Evolutionary conservation across 495 filamentous ascomycete species (phyloP).

Genomic region (Margaritispora aquatica): DNA sequence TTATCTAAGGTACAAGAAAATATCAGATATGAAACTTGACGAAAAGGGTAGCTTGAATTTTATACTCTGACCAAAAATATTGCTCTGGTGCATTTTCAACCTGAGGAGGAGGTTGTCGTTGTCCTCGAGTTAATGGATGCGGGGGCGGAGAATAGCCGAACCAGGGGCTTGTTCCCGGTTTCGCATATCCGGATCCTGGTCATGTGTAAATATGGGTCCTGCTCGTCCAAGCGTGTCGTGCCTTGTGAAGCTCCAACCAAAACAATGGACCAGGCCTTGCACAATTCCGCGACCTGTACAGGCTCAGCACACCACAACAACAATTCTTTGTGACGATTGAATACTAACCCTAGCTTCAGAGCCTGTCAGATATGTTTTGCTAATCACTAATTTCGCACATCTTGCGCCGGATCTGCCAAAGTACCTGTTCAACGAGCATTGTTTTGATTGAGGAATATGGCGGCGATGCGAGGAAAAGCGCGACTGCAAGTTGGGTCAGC

Average conservation of each 20-base stretch:
- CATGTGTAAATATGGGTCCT: not conserved
- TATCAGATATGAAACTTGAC: too few relatives aligned
- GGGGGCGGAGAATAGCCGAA: not conserved
- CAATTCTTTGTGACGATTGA: constrained; percentile 9
- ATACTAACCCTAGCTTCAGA: constrained; percentile 5
- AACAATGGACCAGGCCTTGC: constrained; percentile 18
- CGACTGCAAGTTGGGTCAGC: constrained; percentile 49
- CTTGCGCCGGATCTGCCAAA: not conserved
- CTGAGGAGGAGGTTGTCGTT: not conserved
- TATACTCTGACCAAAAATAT: too few relatives aligned
- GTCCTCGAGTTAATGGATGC: too few relatives aligned
- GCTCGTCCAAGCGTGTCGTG: not conserved
- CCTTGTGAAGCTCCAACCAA: constrained; percentile 21
- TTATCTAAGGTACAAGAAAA: too few relatives aligned
- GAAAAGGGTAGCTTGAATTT: too few relatives aligned
- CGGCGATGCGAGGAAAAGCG: constrained; percentile 37
- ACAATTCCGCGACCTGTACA: constrained; percentile 1
- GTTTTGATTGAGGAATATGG: constrained; percentile 37
- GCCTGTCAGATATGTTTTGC: constrained; percentile 16
- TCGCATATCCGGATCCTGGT: not conserved
- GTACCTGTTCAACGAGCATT: constrained; percentile 19
- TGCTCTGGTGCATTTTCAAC: too few relatives aligned
- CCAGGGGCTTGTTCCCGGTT: not conserved
- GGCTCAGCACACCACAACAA: constrained; percentile 12
- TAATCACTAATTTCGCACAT: constrained; percentile 3